Base-by-base conservation (phyloP, 2,329 filamentous ascomycete genomes). In the Taxawa tesnikishii region DNA sequence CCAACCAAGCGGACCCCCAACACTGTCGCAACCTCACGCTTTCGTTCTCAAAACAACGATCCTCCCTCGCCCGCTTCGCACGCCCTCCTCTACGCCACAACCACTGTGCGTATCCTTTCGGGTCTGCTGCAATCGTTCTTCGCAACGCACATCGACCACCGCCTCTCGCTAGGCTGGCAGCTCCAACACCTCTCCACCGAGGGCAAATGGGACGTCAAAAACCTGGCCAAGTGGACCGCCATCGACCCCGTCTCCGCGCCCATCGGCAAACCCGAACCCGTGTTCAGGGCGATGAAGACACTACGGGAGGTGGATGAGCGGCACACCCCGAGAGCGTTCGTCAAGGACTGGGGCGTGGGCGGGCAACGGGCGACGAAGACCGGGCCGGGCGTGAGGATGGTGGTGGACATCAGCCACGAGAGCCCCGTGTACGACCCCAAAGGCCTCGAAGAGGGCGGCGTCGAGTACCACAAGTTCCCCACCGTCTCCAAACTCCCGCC, bases 151-250 rank as follows among this genome's bases (percentile, higher is more conserved):
- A 67, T 94, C 33, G 87, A 87, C 7, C 68, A 75, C 7, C 75
- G 85, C 6, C 69, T 94, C 10, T 82, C 76, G 1, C 72, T 88
- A 16, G 83, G 79, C 26, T 96, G 88, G 87, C 88, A 96, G 56
- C 65, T 96, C 11, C 81, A 88, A 46, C 79, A 90, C 47, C 73
- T 96, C 15, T 83, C 81, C 3, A 83, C 80, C 2, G 82, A 85
- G 43, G 87, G 87, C 3, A 96, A 96, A 59, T 96, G 88, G 88
- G 88, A 94, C 49, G 84, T 96, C 43, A 96, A 96, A 60, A 96
- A 96, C 48, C 67, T 94, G 8, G 75, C 72, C 37, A 96, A 96
- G 51, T 96, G 88, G 88, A 72, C 83, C 53, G 75, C 74, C 12
- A 80, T 92, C 1, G 58, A 63, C 2, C 81, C 85, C 0, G 82